Evolutionary conservation across 768 basidiomycete species (phyloP).

Genomic region (Lactarius akahatsu): DNA sequence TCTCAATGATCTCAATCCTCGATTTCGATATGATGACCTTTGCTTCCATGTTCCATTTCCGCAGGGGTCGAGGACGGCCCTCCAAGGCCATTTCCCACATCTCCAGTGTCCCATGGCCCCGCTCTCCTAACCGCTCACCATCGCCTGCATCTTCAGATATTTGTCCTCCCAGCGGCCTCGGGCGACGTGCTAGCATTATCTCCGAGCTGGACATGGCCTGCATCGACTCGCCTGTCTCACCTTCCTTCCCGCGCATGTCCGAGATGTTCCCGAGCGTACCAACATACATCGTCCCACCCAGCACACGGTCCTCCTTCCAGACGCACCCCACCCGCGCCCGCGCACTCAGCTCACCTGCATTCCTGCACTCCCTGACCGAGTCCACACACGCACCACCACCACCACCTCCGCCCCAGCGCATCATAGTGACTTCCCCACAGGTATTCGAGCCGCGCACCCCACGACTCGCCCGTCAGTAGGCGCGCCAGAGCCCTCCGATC

Average conservation of each 20-base stretch:
- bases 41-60: constrained; percentile 3
- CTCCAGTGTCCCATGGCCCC: constrained; percentile 14
- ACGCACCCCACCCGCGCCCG: constrained; percentile 7
- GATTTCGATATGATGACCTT: background rate
- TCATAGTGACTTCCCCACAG: background rate
- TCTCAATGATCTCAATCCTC: constrained; percentile 19
- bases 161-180: constrained; percentile 30
- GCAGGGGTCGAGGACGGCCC: background rate
- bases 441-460: constrained; percentile 3
- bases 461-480: constrained; percentile 5
- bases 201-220: constrained; percentile 8
- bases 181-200: constrained; percentile 27
- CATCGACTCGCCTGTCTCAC: constrained; percentile 5
- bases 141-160: constrained; percentile 29
- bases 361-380: constrained; percentile 1
- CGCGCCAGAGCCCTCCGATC: constrained; percentile 20
- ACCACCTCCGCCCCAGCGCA: background rate
- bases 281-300: background rate
- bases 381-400: background rate
- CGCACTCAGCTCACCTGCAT: constrained; percentile 22
- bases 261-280: background rate
- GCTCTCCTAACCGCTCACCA: constrained; percentile 24
- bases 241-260: background rate
- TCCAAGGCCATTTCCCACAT: constrained; percentile 13
- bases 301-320: background rate